These are phyloP conservation scores for Aspergillus piperis DNA, from an alignment of 2,329 filamentous ascomycete species.

Conservation along the genomic window DNA sequence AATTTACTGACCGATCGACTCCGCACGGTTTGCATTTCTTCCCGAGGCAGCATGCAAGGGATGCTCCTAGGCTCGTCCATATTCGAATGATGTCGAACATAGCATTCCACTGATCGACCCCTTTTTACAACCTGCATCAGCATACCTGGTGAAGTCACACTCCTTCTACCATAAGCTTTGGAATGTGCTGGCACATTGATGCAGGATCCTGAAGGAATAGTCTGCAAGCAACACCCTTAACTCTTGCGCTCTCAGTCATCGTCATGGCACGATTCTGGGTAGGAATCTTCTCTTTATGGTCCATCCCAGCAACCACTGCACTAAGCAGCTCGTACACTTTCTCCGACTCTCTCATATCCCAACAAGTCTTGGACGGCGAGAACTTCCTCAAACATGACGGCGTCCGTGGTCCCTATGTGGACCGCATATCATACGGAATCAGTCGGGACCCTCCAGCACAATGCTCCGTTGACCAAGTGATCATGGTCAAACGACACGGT, in stretches of 20 bases:
- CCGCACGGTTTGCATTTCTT: neutral
- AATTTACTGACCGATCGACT: neutral
- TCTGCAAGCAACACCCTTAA: neutral
- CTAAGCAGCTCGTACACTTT: neutral
- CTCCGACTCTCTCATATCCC: slow-evolving; percentile 4
- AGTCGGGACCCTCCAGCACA: slow-evolving; percentile 21
- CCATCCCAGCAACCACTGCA: slow-evolving; percentile 2
- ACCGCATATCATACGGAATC: slow-evolving; percentile 22
- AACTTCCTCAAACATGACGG: slow-evolving; percentile 24
- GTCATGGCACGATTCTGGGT: too few species aligned
- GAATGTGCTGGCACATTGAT: neutral
- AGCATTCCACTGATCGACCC: neutral
- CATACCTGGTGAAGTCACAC: neutral
- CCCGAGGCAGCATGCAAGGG: neutral
- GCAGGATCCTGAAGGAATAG: neutral
- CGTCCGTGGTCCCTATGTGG: slow-evolving; percentile 22
- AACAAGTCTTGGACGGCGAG: slow-evolving; percentile 19
- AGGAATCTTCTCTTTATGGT: neutral
- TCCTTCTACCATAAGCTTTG: neutral
- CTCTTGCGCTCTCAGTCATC: neutral
- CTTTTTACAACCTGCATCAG: neutral
- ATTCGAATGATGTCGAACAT: neutral
- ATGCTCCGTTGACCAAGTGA: slow-evolving; percentile 27
- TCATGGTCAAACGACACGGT: slow-evolving; percentile 27
- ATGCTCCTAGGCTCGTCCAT: neutral